Percentiles rank a stretch among this genome's conserved stretches.
These are phyloP conservation scores for Ceratobasidium sp. DNA, from an alignment of 1,284 basidiomycete species.

Conservation along the genomic window DNA sequence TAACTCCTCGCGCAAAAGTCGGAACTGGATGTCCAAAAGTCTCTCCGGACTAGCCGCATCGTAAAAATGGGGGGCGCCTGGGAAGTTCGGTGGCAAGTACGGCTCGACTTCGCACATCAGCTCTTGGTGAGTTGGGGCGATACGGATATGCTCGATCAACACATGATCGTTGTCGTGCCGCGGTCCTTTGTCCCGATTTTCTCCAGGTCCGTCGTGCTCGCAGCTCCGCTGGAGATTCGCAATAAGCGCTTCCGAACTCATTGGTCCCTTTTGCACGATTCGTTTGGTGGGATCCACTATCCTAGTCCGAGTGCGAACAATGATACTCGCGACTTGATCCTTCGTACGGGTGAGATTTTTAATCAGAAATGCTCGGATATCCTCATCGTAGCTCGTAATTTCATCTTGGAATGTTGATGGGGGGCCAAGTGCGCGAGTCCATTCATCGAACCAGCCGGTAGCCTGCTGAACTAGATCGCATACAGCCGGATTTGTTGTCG, in stretches of 20 bases:
- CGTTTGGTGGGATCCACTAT: background rate
- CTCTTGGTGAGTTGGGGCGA: conserved; percentile 68
- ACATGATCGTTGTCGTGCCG: conserved; percentile 70
- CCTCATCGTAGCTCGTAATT: conserved; percentile 41
- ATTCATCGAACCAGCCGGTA: conserved; percentile 55
- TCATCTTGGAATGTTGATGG: conserved; percentile 51
- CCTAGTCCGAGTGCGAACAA: background rate
- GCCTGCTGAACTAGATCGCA: conserved; percentile 54
- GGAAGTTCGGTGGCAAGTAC: conserved; percentile 64
- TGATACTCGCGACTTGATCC: background rate
- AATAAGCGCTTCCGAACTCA: conserved; percentile 42
- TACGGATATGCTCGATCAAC: conserved; percentile 61
- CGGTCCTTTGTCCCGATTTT: conserved; percentile 56
- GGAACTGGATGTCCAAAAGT: conserved; percentile 70
- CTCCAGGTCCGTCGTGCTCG: conserved; percentile 63
- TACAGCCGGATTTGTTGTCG: conserved; percentile 56
- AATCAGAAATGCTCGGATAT: conserved; percentile 51
- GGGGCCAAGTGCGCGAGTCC: conserved; percentile 53
- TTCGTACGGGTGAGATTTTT: conserved; percentile 52
- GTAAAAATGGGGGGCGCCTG: conserved; percentile 64
- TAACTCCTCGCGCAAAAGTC: conserved; percentile 70
- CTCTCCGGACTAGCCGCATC: conserved; percentile 62
- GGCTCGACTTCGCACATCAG: conserved; percentile 56
- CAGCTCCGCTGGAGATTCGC: conserved; percentile 53
- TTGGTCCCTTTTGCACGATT: conserved; percentile 38